Evolutionary conservation across 169 alveolate species (phyloP), one percentile per base, ranked within the genome.

Genomic region (Plasmodium coatneyi): DNA sequence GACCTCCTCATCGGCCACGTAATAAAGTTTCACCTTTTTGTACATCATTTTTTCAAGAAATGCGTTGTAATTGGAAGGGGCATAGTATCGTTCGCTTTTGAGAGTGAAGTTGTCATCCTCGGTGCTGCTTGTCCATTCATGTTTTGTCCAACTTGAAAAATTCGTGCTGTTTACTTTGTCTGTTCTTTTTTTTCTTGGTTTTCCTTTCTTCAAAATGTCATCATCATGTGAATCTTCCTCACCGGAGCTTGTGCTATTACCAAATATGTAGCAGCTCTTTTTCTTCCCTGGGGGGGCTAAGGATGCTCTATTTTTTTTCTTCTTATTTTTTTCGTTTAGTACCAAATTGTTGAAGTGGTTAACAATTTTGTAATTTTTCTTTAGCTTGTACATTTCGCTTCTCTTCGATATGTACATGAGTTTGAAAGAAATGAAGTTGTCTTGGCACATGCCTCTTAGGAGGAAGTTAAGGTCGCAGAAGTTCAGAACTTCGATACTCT

Each of bases 401-500:
- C 78, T 87, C 71, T 56, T 72, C 4, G 86, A 78, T 36, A 87
- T 82, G 78, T 56, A 87, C 90, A 87, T 87, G 74, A 87, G 80
- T 78, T 79, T 78, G 72, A 87, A 87, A 16, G 81, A 56, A 54
- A 87, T 60, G 46, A 87, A 87, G 3, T 43, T 60, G 60, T 87
- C 93, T 34, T 87, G 82, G 22, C 82, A 87, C 93, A 87, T 87
- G n/a, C 89, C 86, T 56, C 70, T 87, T 78, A 87, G 72, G 7
- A 87, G 80, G 49, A 80, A 41, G 52, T 36, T 87, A 60, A 87
- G 36, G 25, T 87, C 93, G 49, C 93, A 76, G 49, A 87, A 80
- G 54, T 71, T 87, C 71, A 87, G 22, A 39, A 87, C 36, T 87
- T 87, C 93, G 6, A 60, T 52, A 41, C 74, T 87, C 72, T 79